phyloP scores from a whole-genome alignment of 148 eudicot species.

The Heliosperma pusillum region DNA sequence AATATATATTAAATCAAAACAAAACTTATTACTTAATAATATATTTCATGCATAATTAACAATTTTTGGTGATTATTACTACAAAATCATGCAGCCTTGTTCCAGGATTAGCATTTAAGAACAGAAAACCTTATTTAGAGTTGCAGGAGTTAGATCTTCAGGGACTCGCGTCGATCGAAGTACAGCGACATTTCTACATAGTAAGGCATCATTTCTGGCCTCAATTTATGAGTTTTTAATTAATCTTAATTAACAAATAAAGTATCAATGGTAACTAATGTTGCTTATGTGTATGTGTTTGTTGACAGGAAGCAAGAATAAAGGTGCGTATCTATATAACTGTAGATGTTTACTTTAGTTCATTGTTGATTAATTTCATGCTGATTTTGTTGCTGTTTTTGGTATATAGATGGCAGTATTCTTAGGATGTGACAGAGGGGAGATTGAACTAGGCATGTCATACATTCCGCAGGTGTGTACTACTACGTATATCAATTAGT shows the following conservation, averaged over 20 bases:
- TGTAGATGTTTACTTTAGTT: neutral
- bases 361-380: neutral
- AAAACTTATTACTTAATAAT: too few species aligned
- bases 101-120: constrained; percentile 78
- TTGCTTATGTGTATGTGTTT: neutral
- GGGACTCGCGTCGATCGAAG: constrained; percentile 32
- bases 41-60: neutral
- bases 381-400: neutral
- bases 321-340: constrained; percentile 45
- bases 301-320: constrained; percentile 77
- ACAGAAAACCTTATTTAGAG: constrained; percentile 40
- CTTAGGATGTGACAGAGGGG: constrained; percentile 73
- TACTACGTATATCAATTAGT: neutral
- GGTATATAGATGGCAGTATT: constrained; percentile 52
- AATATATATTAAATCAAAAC: constrained; percentile 16
- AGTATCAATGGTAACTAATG: neutral
- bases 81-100: constrained; percentile 34
- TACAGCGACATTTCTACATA: constrained; percentile 66
- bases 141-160: constrained; percentile 54
- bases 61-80: neutral
- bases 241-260: neutral
- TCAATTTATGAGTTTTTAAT: neutral
- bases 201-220: constrained; percentile 25
- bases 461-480: constrained; percentile 46
- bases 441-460: constrained; percentile 79